A percentile compares a stretch with the other conserved stretches of the same genome.
Evolutionary conservation across 352 stramenopile genomes (phyloP).

Genomic region (Phytophthora ramorum): DNA sequence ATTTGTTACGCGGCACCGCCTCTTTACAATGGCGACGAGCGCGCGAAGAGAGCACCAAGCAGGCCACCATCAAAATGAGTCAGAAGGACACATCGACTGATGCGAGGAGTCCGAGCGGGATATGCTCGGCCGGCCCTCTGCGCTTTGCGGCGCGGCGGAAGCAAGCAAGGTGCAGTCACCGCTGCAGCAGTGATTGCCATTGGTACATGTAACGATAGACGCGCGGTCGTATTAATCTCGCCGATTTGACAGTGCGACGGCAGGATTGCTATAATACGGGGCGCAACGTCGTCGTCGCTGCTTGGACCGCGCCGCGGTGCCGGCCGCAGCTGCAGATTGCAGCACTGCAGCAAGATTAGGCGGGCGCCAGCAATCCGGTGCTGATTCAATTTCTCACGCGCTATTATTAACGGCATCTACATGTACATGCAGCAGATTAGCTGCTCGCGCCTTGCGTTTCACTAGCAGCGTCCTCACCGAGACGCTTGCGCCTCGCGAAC

Average conservation of each 20-base stretch:
- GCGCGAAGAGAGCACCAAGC: slow-evolving; percentile 3
- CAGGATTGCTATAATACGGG: neutral
- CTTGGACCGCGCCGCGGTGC: slow-evolving; percentile 5
- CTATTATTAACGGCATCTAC: slow-evolving; percentile 14
- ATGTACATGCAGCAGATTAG: slow-evolving; percentile 1
- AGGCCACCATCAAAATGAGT: slow-evolving; percentile 20
- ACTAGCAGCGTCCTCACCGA: slow-evolving; percentile 4
- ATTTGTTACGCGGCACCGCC: slow-evolving; percentile 6
- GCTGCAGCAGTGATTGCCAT: neutral
- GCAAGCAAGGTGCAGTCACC: neutral
- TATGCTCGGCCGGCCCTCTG: slow-evolving; percentile 8
- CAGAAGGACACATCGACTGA: slow-evolving; percentile 20
- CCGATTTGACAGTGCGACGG: slow-evolving; percentile 17
- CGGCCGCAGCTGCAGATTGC: slow-evolving; percentile 16
- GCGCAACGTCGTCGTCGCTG: slow-evolving; percentile 6
- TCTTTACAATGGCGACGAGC: slow-evolving; percentile 11
- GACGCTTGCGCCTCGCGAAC: neutral
- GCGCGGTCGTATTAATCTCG: slow-evolving; percentile 4
- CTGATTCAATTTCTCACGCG: neutral
- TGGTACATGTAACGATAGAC: neutral
- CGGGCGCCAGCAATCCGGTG: neutral
- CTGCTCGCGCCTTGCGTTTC: slow-evolving; percentile 8
- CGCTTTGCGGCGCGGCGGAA: neutral
- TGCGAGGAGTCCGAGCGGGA: slow-evolving; percentile 9
- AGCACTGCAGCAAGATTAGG: neutral